A percentile compares a stretch with the other conserved stretches of the same genome.
phyloP scores from a whole-genome alignment of 2,329 filamentous ascomycete species.

The Ophiosphaerella korrae region DNA sequence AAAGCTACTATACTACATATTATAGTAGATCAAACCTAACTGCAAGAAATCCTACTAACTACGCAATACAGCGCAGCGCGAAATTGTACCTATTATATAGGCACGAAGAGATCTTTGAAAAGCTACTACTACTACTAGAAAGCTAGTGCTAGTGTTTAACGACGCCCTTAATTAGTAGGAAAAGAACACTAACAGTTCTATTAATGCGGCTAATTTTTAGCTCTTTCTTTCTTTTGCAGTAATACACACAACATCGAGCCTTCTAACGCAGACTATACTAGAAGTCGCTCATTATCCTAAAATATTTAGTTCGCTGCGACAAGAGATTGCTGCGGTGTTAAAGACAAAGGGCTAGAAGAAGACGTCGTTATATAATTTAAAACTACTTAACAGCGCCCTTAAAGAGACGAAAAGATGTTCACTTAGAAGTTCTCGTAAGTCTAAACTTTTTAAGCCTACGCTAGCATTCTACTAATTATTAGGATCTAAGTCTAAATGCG shows the following conservation, averaged over 20 bases:
- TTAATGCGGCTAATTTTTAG: slow-evolving; percentile 44
- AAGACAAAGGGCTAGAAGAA: slow-evolving; percentile 49
- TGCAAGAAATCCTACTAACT: slow-evolving; percentile 17
- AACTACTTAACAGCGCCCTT: slow-evolving; percentile 50
- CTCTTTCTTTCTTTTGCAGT: slow-evolving; percentile 48
- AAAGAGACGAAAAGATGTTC: slow-evolving; percentile 46
- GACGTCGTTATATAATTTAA: slow-evolving; percentile 46
- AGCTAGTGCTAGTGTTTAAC: slow-evolving; percentile 17
- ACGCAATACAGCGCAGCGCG: slow-evolving; percentile 6
- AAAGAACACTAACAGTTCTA: slow-evolving; percentile 37
- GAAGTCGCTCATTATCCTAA: slow-evolving; percentile 59
- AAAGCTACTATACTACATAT: slow-evolving; percentile 46
- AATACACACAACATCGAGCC: slow-evolving; percentile 52
- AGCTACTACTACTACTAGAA: neutral
- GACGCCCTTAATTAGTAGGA: slow-evolving; percentile 55
- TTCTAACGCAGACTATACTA: slow-evolving; percentile 57
- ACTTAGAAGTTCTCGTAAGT: too few relatives aligned
- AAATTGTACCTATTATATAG: slow-evolving; percentile 38
- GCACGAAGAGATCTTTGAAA: slow-evolving; percentile 9
- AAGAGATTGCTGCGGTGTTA: slow-evolving; percentile 56
- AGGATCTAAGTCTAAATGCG: too few relatives aligned
- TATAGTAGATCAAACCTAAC: slow-evolving; percentile 47
- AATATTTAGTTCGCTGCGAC: slow-evolving; percentile 56
- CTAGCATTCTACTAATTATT: too few relatives aligned
- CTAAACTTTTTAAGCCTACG: too few relatives aligned